phyloP scores from a whole-genome alignment of 495 filamentous ascomycete genomes.

The Staphylotrichum longicolle region DNA sequence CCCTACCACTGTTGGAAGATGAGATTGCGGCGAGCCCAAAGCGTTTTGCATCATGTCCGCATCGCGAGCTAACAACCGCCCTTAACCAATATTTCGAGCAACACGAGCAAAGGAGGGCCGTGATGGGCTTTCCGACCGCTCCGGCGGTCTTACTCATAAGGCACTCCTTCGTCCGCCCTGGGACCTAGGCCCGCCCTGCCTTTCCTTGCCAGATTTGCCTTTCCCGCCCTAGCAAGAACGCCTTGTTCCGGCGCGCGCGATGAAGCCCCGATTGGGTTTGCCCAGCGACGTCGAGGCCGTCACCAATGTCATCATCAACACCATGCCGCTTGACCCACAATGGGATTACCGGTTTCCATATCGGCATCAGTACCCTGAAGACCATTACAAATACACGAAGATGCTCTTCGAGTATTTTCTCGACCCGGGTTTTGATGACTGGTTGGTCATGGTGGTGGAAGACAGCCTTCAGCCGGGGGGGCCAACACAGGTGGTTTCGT shows the following conservation, averaged over 20 bases:
- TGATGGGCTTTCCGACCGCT: no score
- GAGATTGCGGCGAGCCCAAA: constrained; percentile 12
- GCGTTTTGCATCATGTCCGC: constrained; percentile 2
- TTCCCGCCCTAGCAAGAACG: neutral
- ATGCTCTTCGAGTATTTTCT: constrained; percentile 39
- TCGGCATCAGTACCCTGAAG: constrained; percentile 31
- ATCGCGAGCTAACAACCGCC: neutral
- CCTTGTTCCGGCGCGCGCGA: constrained; percentile 7
- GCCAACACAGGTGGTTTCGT: constrained; percentile 25
- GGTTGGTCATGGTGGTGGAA: constrained; percentile 38
- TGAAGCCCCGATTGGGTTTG: constrained; percentile 30
- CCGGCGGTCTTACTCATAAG: neutral
- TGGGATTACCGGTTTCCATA: constrained; percentile 42
- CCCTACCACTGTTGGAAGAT: neutral
- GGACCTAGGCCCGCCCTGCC: neutral
- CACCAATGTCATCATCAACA: constrained; percentile 35
- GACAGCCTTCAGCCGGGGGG: constrained; percentile 29
- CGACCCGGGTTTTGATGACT: constrained; percentile 35
- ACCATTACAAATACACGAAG: constrained; percentile 37
- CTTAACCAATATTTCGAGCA: neutral
- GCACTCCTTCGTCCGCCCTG: neutral
- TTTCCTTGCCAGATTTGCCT: neutral
- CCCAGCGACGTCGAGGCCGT: constrained; percentile 37
- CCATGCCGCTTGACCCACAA: constrained; percentile 41
- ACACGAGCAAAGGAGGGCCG: neutral